phyloP scores from a whole-genome alignment of 441 rosid genomes.

The Omphalea diandra region DNA sequence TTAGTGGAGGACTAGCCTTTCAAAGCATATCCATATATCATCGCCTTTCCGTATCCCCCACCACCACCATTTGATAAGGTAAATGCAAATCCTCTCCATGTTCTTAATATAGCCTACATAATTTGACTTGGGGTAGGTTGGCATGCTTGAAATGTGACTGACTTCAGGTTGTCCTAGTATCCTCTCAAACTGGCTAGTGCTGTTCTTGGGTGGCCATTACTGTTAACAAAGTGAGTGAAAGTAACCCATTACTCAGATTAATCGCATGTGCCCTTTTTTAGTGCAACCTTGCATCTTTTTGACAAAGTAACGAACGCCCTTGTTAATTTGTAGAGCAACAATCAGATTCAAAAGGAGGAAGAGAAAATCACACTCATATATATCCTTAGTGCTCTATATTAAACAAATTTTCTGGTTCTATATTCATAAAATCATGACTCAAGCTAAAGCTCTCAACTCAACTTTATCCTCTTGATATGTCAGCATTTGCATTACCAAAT shows the following conservation, averaged over 20 bases:
- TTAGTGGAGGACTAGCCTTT: slow-evolving; percentile 34
- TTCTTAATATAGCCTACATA: slow-evolving; percentile 5
- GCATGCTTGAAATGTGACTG: neutral
- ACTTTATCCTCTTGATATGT: slow-evolving; percentile 14
- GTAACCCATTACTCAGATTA: slow-evolving; percentile 14
- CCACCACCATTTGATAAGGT: slow-evolving; percentile 14
- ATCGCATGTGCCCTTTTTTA: neutral
- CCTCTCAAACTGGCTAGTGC: no score
- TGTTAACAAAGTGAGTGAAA: slow-evolving; percentile 12
- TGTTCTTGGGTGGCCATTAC: slow-evolving; percentile 24
- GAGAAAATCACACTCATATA: neutral
- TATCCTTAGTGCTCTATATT: neutral
- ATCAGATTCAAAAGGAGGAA: neutral
- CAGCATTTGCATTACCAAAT: slow-evolving; percentile 21
- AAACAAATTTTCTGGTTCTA: neutral
- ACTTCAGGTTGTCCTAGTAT: neutral
- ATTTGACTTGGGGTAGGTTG: slow-evolving; percentile 25
- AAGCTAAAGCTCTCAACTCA: slow-evolving; percentile 18
- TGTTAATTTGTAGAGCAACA: neutral
- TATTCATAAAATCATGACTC: neutral
- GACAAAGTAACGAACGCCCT: neutral
- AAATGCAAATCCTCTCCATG: slow-evolving; percentile 13
- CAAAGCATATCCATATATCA: slow-evolving; percentile 35
- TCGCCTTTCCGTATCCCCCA: slow-evolving; percentile 22
- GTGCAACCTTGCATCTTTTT: neutral